Evolutionary conservation across 1,139 yeast species (phyloP).

Genomic region (Zygoascus hellenicus): DNA sequence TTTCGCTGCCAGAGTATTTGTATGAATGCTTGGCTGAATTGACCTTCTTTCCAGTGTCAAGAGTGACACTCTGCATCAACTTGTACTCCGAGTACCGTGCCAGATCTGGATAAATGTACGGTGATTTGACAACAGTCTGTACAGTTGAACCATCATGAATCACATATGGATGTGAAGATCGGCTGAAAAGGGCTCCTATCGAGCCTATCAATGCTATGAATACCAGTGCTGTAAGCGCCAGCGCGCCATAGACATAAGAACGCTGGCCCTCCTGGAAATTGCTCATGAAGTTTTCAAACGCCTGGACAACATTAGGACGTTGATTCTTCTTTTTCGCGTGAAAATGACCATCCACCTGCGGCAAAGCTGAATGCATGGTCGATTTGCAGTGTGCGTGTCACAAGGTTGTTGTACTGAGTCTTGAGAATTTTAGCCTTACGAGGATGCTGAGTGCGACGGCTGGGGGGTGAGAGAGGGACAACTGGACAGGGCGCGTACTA

Average conservation of each 20-base stretch:
- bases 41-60: slow-evolving; percentile 24
- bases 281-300: slow-evolving; percentile 1
- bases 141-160: slow-evolving; percentile 25
- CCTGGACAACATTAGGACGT: background rate
- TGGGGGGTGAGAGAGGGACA: no score
- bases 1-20: slow-evolving; percentile 17
- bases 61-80: slow-evolving; percentile 25
- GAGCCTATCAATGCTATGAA: slow-evolving; percentile 7
- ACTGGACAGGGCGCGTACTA: no score
- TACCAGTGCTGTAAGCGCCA: slow-evolving; percentile 3
- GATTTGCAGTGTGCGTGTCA: no score
- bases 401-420: no score
- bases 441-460: no score
- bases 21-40: slow-evolving; percentile 23
- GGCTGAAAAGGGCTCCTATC: slow-evolving; percentile 9
- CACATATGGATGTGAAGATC: slow-evolving; percentile 10
- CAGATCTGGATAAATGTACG: slow-evolving; percentile 28
- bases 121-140: slow-evolving; percentile 18
- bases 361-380: slow-evolving; percentile 25
- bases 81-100: slow-evolving; percentile 26
- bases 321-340: slow-evolving; percentile 6
- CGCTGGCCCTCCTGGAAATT: slow-evolving; percentile 5
- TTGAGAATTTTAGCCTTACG: no score
- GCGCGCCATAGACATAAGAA: slow-evolving; percentile 2
- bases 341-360: slow-evolving; percentile 16